phyloP scores from a whole-genome alignment of 2,329 filamentous ascomycete species.

The Aspergillus oerlinghausenensis region DNA sequence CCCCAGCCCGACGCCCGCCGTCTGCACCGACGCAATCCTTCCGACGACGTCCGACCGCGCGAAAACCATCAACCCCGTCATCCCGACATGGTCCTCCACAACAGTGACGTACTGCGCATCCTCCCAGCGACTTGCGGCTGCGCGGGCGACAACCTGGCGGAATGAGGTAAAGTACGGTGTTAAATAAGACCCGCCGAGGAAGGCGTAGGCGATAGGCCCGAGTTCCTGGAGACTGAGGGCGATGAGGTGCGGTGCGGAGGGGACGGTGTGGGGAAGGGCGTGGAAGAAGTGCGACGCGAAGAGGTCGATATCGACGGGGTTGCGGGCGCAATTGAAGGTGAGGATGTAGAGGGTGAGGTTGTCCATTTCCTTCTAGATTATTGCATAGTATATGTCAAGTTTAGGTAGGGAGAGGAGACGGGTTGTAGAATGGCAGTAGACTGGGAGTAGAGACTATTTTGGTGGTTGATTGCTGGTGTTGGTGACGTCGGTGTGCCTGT shows the following conservation, averaged over 20 bases:
- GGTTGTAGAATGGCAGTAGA: too few species aligned
- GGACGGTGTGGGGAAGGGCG: conserved; percentile 46
- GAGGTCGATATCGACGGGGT: conserved; percentile 61
- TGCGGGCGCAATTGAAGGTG: conserved; percentile 85
- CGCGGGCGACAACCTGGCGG: conserved; percentile 66
- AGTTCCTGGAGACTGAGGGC: conserved; percentile 78
- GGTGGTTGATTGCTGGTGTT: neutral
- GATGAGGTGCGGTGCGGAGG: conserved; percentile 59
- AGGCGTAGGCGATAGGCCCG: conserved; percentile 75
- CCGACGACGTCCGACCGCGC: conserved; percentile 57
- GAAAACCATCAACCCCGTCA: conserved; percentile 87
- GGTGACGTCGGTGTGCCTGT: neutral
- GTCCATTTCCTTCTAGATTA: conserved; percentile 28
- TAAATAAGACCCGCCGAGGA: conserved; percentile 78
- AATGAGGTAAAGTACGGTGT: conserved; percentile 70
- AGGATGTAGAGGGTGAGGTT: conserved; percentile 69
- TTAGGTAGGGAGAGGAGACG: too few species aligned
- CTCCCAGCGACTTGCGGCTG: conserved; percentile 47
- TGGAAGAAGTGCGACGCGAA: conserved; percentile 69
- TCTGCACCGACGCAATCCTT: conserved; percentile 62
- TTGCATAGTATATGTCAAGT: too few species aligned
- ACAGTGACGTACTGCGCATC: conserved; percentile 63
- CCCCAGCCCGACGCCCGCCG: conserved; percentile 80
- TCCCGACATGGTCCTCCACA: conserved; percentile 70
- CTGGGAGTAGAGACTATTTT: too few species aligned